Percentiles rank a stretch among this genome's conserved stretches.
Evolutionary conservation across 1,284 basidiomycete genomes (phyloP).

Genomic region (Cutaneotrichosporon dermatis): DNA sequence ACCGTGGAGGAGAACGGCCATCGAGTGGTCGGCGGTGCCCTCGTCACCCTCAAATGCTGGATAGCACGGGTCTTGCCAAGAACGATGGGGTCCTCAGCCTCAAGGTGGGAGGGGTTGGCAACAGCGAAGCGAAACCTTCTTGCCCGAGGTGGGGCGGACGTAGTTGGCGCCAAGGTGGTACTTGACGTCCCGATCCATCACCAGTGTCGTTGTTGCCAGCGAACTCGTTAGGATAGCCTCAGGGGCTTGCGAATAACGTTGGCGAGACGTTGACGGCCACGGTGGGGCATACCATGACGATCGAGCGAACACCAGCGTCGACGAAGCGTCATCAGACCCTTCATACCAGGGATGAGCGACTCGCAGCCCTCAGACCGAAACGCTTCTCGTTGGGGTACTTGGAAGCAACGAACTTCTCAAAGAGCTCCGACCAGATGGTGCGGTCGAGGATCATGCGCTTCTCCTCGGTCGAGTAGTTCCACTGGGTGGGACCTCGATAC

Average conservation of each 20-base stretch:
- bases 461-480: constrained; percentile 96
- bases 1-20: constrained; percentile 94
- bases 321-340: constrained; percentile 98
- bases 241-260: constrained; percentile 97
- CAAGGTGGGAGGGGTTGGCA: constrained; percentile 89
- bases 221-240: constrained; percentile 99
- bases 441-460: constrained; percentile 99
- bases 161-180: constrained; percentile 99
- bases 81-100: constrained; percentile 91
- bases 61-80: constrained; percentile 96
- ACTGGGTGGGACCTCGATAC: constrained; percentile 96
- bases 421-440: constrained; percentile 98
- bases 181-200: constrained; percentile 94
- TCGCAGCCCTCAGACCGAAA: constrained; percentile 99
- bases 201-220: constrained; percentile 62
- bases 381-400: constrained; percentile 99
- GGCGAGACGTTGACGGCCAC: constrained; percentile 94
- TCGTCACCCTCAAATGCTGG: constrained; percentile 93
- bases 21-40: constrained; percentile 68
- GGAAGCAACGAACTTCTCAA: constrained; percentile 96
- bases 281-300: constrained; percentile 99
- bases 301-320: constrained; percentile 88
- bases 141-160: constrained; percentile 93
- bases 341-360: constrained; percentile 97
- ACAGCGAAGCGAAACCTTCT: constrained; percentile 99